A percentile compares a stretch with the other conserved stretches of the same genome.
Conservation (phyloP, 257 asterid species). For the Salvia hispanica region DNA sequence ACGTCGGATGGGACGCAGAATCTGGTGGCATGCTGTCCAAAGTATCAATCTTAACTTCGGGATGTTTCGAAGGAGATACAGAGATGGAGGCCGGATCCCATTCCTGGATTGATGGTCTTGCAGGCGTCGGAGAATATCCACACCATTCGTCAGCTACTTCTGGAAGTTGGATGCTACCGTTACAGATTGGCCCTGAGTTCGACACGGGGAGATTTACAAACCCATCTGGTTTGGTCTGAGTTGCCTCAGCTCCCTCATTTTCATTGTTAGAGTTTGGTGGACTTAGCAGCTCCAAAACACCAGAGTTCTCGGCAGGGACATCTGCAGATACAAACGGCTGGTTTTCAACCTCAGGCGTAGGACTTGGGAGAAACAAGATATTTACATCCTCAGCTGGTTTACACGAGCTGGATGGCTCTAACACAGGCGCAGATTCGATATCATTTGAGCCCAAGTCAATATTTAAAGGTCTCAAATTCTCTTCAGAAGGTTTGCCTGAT, state of each 20-base stretch:
- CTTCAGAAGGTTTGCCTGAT: conserved; percentile 45
- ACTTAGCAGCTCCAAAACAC: conserved; percentile 46
- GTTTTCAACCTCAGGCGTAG: conserved; percentile 35
- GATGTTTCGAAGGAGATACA: conserved; percentile 44
- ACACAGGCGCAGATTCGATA: conserved; percentile 35
- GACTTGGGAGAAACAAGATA: conserved; percentile 38
- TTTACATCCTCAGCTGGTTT: conserved; percentile 30
- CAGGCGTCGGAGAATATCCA: conserved; percentile 59
- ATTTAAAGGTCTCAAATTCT: conserved; percentile 36
- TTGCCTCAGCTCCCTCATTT: conserved; percentile 39
- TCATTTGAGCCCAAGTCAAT: conserved; percentile 40
- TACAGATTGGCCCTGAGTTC: conserved; percentile 56
- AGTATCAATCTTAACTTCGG: conserved; percentile 42
- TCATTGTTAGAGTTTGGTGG: conserved; percentile 51
- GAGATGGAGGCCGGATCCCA: conserved; percentile 52
- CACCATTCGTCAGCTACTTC: conserved; percentile 58
- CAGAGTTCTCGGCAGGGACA: conserved; percentile 32
- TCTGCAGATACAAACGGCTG: conserved; percentile 31
- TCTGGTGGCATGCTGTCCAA: conserved; percentile 36
- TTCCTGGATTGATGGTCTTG: conserved; percentile 49
- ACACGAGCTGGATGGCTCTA: conserved; percentile 29
- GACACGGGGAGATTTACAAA: conserved; percentile 40
- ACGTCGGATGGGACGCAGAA: conserved; percentile 41
- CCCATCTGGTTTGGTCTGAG: conserved; percentile 45
- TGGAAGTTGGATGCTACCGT: conserved; percentile 47